Percentiles rank a stretch among this genome's conserved stretches.
Conservation (phyloP, 352 stramenopile species). For the Pythium coloratum region DNA sequence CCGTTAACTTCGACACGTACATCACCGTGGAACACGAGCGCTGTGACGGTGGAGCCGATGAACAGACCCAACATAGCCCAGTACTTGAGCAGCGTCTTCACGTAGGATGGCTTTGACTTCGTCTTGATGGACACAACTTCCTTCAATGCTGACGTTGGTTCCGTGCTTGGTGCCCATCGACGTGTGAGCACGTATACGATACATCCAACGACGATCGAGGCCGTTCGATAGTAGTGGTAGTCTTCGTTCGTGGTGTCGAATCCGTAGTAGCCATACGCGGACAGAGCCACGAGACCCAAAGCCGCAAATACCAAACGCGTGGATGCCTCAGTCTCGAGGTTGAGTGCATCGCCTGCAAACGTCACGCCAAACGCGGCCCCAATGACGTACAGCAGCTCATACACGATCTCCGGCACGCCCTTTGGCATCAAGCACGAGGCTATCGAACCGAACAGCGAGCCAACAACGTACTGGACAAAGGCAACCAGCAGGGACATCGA, state of each 20-base stretch:
- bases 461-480: constrained; percentile 14
- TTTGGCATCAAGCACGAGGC: constrained; percentile 19
- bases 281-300: background rate
- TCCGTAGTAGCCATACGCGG: background rate
- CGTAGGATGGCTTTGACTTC: background rate
- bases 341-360: constrained; percentile 20
- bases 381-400: constrained; percentile 22
- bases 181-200: constrained; percentile 10
- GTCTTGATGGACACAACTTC: background rate
- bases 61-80: constrained; percentile 12
- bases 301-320: background rate
- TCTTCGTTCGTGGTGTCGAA: constrained; percentile 2
- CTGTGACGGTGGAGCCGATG: background rate
- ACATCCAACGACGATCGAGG: background rate
- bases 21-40: constrained; percentile 14
- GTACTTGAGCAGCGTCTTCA: constrained; percentile 16
- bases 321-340: constrained; percentile 8
- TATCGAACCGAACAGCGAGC: constrained; percentile 9
- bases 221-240: constrained; percentile 2
- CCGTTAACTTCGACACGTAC: constrained; percentile 17
- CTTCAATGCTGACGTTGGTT: background rate
- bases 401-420: background rate
- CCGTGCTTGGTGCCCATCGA: background rate
- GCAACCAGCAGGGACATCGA: constrained; percentile 16
- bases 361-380: constrained; percentile 24